phyloP scores from a whole-genome alignment of 192 early-diverging fungal species.

The Backusella parvicylindrica region DNA sequence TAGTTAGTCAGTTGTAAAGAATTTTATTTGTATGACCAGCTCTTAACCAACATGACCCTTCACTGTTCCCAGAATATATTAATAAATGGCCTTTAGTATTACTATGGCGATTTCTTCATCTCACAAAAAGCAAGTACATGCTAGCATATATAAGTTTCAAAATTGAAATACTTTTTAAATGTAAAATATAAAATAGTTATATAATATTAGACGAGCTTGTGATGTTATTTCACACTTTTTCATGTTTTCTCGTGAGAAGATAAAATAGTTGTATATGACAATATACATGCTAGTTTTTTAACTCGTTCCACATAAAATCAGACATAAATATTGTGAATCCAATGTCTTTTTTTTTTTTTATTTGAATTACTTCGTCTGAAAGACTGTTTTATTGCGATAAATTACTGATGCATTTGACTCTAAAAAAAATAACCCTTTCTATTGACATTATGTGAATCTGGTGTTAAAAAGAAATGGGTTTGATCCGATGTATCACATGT shows the following conservation, averaged over 20 bases:
- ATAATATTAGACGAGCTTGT: not conserved
- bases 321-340: not conserved
- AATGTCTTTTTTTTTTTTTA: not conserved
- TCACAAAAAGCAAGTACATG: not conserved
- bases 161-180: not conserved
- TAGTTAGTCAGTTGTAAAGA: not conserved
- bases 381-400: not conserved
- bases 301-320: not conserved
- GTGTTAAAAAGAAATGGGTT: not conserved
- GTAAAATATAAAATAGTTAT: not conserved
- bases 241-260: not conserved
- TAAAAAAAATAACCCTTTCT: not conserved
- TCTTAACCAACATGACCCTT: not conserved
- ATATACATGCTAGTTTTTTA: not conserved
- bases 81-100: not conserved
- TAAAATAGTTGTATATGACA: not conserved
- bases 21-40: not conserved
- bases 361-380: not conserved
- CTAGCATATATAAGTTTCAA: not conserved
- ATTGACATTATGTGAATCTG: not conserved
- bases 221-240: not conserved
- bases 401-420: not conserved
- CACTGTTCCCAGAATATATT: not conserved
- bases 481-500: constrained; percentile 4
- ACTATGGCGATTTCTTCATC: not conserved